phyloP scores from a whole-genome alignment of 768 basidiomycete species.

The Collybia mongolica region DNA sequence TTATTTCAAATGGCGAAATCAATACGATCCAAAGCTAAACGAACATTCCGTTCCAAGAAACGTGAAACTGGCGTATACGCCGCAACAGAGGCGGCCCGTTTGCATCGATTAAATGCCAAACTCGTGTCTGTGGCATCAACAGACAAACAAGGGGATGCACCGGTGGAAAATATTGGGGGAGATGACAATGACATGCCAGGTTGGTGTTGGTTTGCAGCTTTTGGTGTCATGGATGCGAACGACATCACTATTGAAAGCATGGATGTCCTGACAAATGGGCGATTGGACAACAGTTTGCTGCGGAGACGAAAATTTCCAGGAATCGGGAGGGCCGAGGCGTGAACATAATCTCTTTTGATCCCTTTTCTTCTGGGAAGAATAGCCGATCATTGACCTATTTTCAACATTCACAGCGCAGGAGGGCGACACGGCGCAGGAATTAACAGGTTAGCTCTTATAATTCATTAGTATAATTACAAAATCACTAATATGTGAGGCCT shows the following conservation, averaged over 20 bases:
- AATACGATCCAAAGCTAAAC: conserved; percentile 78
- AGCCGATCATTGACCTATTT: conserved; percentile 38
- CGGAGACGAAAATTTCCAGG: neutral
- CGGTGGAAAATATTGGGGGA: conserved; percentile 29
- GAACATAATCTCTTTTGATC: conserved; percentile 33
- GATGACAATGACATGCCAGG: conserved; percentile 50
- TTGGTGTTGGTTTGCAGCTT: conserved; percentile 62
- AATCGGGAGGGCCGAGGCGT: conserved; percentile 15
- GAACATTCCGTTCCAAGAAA: conserved; percentile 75
- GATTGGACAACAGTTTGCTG: conserved; percentile 8
- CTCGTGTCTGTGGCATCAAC: conserved; percentile 47
- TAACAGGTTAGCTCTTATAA: conserved; percentile 29
- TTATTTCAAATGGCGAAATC: conserved; percentile 72
- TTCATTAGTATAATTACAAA: conserved; percentile 12
- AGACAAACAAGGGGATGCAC: conserved; percentile 34
- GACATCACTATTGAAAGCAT: conserved; percentile 54
- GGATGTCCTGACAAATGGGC: conserved; percentile 27
- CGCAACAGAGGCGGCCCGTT: conserved; percentile 72
- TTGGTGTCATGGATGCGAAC: conserved; percentile 58
- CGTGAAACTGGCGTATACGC: conserved; percentile 75
- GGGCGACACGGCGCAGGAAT: conserved; percentile 19
- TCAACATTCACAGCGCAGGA: conserved; percentile 32
- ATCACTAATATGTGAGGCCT: neutral
- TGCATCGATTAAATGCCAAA: conserved; percentile 70
- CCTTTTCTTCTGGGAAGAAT: conserved; percentile 22